Percentiles rank a stretch among this genome's conserved stretches.
Conservation (phyloP, 2,329 filamentous ascomycete species). For the Anthostomella pinea region DNA sequence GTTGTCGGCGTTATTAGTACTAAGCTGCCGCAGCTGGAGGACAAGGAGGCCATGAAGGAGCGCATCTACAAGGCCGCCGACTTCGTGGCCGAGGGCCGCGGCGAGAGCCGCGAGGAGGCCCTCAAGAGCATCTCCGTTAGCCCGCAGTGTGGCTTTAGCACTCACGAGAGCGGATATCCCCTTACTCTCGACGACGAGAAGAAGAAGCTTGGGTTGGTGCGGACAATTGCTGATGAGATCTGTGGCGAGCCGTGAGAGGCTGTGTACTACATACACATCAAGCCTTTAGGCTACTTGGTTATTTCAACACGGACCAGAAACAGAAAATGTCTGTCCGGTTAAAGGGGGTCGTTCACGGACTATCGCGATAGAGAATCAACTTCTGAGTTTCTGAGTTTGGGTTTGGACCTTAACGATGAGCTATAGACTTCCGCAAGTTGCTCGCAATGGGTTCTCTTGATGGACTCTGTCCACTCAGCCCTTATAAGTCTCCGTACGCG, state of each 20-base stretch:
- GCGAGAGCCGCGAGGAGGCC: slow-evolving; percentile 62
- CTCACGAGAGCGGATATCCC: slow-evolving; percentile 70
- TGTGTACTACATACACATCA: too few relatives aligned
- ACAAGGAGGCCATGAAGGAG: slow-evolving; percentile 61
- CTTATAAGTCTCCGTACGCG: too few relatives aligned
- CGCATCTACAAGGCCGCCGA: slow-evolving; percentile 61
- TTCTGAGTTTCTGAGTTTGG: slow-evolving; percentile 13
- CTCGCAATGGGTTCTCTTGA: too few relatives aligned
- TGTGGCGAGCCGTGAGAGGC: slow-evolving; percentile 51
- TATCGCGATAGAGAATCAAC: slow-evolving; percentile 25
- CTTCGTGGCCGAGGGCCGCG: slow-evolving; percentile 66
- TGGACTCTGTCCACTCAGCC: too few relatives aligned
- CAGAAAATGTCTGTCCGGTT: slow-evolving; percentile 9
- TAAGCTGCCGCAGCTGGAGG: slow-evolving; percentile 60
- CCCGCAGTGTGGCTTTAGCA: slow-evolving; percentile 73
- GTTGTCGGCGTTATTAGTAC: slow-evolving; percentile 63
- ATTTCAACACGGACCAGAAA: slow-evolving; percentile 26
- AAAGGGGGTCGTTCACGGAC: slow-evolving; percentile 5
- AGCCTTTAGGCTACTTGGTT: too few relatives aligned
- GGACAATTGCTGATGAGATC: slow-evolving; percentile 69
- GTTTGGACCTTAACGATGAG: too few relatives aligned
- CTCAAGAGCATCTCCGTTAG: slow-evolving; percentile 66
- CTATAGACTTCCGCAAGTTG: too few relatives aligned
- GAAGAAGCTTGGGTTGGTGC: slow-evolving; percentile 68
- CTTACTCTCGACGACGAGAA: slow-evolving; percentile 68